phyloP scores from a whole-genome alignment of 768 basidiomycete genomes.

The Royoungia palumana region DNA sequence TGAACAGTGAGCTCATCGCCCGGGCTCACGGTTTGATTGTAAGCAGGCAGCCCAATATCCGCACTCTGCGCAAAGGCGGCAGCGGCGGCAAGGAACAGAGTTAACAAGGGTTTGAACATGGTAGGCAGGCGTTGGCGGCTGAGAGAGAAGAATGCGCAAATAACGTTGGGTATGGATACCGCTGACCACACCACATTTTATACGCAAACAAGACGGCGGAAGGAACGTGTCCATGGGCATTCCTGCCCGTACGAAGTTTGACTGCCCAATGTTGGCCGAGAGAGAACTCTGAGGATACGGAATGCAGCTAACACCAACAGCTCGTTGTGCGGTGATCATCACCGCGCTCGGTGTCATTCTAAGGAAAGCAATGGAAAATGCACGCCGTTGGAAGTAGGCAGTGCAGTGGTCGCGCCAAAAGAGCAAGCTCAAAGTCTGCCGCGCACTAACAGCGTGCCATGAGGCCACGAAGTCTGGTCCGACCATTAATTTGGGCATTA shows the following conservation, averaged over 20 bases:
- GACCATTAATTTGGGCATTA: too few species aligned
- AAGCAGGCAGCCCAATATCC: slow-evolving; percentile 38
- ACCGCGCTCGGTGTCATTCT: neutral
- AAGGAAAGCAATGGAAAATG: neutral
- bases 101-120: slow-evolving; percentile 18
- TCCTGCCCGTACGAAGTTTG: slow-evolving; percentile 1
- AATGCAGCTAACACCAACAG: neutral
- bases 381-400: neutral
- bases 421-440: neutral
- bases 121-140: neutral
- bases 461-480: too few species aligned
- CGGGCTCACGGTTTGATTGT: slow-evolving; percentile 27
- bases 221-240: neutral
- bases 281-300: neutral
- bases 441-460: neutral
- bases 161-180: neutral
- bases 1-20: slow-evolving; percentile 43
- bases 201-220: neutral
- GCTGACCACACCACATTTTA: slow-evolving; percentile 1
- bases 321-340: neutral
- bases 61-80: slow-evolving; percentile 41
- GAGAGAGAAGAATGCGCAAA: neutral
- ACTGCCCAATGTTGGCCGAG: neutral
- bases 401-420: neutral
- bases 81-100: slow-evolving; percentile 29